Percentiles rank a stretch among this genome's conserved stretches.
These are phyloP conservation scores for Saccharomycopsis phalli DNA, from an alignment of 1,139 yeast genomes.

Conservation along the genomic window DNA sequence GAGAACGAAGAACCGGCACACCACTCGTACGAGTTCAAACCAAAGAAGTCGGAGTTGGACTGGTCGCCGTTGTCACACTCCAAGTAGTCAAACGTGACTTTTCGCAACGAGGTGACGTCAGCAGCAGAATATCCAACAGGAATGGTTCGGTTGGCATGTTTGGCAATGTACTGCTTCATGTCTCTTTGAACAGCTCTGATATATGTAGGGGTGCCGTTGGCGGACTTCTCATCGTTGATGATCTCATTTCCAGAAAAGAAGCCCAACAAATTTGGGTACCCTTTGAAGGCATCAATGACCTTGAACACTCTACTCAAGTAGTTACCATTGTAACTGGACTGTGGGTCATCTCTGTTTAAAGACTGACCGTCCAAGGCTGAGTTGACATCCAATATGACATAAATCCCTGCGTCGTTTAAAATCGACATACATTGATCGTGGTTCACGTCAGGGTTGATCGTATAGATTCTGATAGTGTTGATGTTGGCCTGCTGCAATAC, in stretches of 20 bases:
- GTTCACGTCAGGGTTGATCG: slow-evolving; percentile 66
- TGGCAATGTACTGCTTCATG: slow-evolving; percentile 69
- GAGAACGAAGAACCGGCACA: slow-evolving; percentile 67
- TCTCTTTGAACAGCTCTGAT: slow-evolving; percentile 90
- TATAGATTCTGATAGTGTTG: slow-evolving; percentile 63
- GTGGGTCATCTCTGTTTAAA: slow-evolving; percentile 68
- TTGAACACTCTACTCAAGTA: slow-evolving; percentile 69
- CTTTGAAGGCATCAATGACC: slow-evolving; percentile 74
- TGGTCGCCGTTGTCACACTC: slow-evolving; percentile 59
- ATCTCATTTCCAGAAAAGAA: slow-evolving; percentile 92
- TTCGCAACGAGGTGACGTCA: slow-evolving; percentile 63
- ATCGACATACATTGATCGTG: slow-evolving; percentile 87
- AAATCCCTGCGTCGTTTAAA: slow-evolving; percentile 82
- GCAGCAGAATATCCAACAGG: slow-evolving; percentile 95
- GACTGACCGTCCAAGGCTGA: slow-evolving; percentile 59
- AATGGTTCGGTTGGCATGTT: slow-evolving; percentile 59
- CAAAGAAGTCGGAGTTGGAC: slow-evolving; percentile 77
- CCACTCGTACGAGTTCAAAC: slow-evolving; percentile 89
- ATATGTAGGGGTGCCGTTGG: slow-evolving; percentile 52
- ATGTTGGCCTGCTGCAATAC: slow-evolving; percentile 69
- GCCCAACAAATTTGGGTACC: slow-evolving; percentile 80
- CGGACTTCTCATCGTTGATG: slow-evolving; percentile 71
- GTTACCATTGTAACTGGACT: slow-evolving; percentile 53
- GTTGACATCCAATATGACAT: slow-evolving; percentile 79
- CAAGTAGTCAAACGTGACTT: slow-evolving; percentile 72